phyloP scores from a whole-genome alignment of 2,329 filamentous ascomycete genomes.

The Fusarium tanahbumbuense region DNA sequence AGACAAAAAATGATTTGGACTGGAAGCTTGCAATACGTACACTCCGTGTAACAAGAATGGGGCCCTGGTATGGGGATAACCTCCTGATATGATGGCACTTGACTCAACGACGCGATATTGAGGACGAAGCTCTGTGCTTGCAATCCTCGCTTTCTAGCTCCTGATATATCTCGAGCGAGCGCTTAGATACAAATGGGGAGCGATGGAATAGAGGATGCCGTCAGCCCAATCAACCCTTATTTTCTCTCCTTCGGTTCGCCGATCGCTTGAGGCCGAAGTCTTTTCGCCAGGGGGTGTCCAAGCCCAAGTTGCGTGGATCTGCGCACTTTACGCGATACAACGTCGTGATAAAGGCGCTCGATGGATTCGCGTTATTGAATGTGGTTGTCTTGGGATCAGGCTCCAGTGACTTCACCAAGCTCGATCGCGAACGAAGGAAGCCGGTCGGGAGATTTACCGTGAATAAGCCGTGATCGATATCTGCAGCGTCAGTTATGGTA shows the following conservation, averaged over 20 bases:
- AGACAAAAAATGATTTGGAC: conserved; percentile 49
- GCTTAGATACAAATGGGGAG: conserved; percentile 41
- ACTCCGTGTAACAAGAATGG: conserved; percentile 54
- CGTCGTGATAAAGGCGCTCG: neutral
- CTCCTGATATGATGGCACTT: conserved; percentile 39
- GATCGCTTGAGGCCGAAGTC: conserved; percentile 21
- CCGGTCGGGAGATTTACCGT: neutral
- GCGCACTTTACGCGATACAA: neutral
- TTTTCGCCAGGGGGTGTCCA: conserved; percentile 1
- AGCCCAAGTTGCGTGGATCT: conserved; percentile 6
- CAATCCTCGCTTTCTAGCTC: conserved; percentile 47
- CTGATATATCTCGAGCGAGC: conserved; percentile 24
- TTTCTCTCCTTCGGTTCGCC: conserved; percentile 31
- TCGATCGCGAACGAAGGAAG: conserved; percentile 14
- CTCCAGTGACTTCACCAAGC: conserved; percentile 8
- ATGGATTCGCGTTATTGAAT: conserved; percentile 1
- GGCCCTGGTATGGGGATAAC: conserved; percentile 29
- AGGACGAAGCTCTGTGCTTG: conserved; percentile 76
- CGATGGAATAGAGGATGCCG: conserved; percentile 32
- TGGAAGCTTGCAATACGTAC: conserved; percentile 67
- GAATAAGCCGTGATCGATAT: neutral
- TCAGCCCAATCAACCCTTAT: conserved; percentile 40
- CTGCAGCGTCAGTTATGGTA: neutral
- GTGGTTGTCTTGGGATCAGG: conserved; percentile 8
- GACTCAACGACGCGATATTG: conserved; percentile 50